phyloP scores from a whole-genome alignment of 2,329 filamentous ascomycete species.

The Chaetomium sp. region DNA sequence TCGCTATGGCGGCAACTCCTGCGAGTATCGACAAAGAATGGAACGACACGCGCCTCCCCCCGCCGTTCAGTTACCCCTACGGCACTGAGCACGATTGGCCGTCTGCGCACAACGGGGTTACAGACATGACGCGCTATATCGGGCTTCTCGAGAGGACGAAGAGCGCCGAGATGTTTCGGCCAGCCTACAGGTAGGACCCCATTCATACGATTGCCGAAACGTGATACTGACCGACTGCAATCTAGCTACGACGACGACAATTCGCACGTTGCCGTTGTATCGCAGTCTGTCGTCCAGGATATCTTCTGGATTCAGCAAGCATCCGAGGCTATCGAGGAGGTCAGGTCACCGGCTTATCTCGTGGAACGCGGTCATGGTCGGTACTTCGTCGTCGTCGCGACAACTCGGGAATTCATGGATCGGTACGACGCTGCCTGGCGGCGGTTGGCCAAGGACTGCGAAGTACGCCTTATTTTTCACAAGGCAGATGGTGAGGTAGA shows the following conservation, averaged over 20 bases:
- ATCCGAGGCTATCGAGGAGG: neutral
- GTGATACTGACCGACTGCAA: neutral
- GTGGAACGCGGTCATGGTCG: neutral
- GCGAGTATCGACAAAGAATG: neutral
- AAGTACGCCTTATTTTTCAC: neutral
- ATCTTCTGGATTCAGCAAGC: neutral
- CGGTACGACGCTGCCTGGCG: no score
- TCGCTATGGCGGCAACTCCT: neutral
- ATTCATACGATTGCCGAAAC: neutral
- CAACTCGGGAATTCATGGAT: no score
- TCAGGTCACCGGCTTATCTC: neutral
- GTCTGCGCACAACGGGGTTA: neutral
- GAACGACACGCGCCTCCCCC: neutral
- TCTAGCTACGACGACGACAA: neutral
- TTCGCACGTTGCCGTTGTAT: neutral
- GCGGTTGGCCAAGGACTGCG: neutral
- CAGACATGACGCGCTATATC: neutral
- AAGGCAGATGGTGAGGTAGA: neutral
- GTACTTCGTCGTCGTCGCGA: neutral
- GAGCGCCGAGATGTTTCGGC: neutral
- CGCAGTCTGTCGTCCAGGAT: slow-evolving; percentile 2
- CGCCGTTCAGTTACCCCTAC: slow-evolving; percentile 2
- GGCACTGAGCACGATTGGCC: slow-evolving; percentile 2
- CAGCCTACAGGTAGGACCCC: neutral
- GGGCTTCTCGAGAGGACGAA: neutral